Base-by-base conservation (phyloP, 768 basidiomycete species). In the Phylloporus sp. region DNA sequence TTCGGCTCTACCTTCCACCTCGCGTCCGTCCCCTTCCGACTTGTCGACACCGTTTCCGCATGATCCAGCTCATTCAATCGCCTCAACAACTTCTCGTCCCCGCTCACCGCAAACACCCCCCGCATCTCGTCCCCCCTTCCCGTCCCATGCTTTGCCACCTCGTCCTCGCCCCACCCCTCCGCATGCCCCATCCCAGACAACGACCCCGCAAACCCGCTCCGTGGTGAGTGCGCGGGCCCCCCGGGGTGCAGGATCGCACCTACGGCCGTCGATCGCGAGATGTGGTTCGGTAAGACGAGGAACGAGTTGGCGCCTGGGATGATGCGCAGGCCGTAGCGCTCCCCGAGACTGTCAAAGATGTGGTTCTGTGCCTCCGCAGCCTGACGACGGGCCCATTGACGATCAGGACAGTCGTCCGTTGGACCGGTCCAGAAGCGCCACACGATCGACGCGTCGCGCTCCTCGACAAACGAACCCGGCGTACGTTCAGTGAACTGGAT, bases 341-440 rank as follows among this genome's bases (percentile, higher is more conserved):
- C 88, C 33, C 88, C 88, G 27, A 90, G 80, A 55, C 84, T 86
- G 63, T 90, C 90, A 59, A 89, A 91, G 52, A 91, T 88, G 57
- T 92, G 90, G 66, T 93, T 93, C 66, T 92, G 90, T 18, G 90
- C 90, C 62, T 91, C 90, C 0, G 88, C 87, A 2, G 90, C 90
- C 61, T 92, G 90, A 18, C 90, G 71, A 26, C 84, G 76, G 0
- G 89, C 90, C 90, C 90, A 93, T 46, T 79, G 80, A 10, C 83
- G 73, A 57, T 88, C 86, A 0, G 79, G 63, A 32, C 69, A 67
- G 29, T 80, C 75, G 28, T 71, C 66, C 5, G 61, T 54, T 13
- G 64, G 58, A 1, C 64, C 82, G 0, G 81, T 84, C 83, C 85
- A 90, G 74, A 84, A 93, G 0, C 88, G 77, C 87, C 90, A 93